A percentile compares a stretch with the other conserved stretches of the same genome.
These are phyloP conservation scores for Gentiana macrophylla DNA, from an alignment of 257 asterid genomes.

Conservation along the genomic window DNA sequence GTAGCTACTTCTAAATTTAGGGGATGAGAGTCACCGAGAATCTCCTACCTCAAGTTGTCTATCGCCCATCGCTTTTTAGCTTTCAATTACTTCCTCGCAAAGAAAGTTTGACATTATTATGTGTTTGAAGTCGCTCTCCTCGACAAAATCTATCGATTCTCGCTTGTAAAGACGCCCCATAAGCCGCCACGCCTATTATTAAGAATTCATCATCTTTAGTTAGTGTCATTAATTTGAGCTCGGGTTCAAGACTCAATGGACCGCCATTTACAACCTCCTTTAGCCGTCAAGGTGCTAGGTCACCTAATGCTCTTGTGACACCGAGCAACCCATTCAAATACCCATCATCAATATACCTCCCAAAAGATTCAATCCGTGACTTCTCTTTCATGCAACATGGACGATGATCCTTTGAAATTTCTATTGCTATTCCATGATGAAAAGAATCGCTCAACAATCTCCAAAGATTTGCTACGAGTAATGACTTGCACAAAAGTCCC, in stretches of 20 bases:
- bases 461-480: constrained; percentile 92
- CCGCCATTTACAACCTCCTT: constrained; percentile 55
- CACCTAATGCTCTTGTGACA: constrained; percentile 81
- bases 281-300: constrained; percentile 89
- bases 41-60: constrained; percentile 37
- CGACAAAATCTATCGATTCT: constrained; percentile 68
- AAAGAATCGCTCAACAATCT: constrained; percentile 81
- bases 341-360: constrained; percentile 64
- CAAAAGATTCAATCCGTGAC: constrained; percentile 62
- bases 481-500: constrained; percentile 37
- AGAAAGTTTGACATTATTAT: constrained; percentile 60
- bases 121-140: constrained; percentile 70
- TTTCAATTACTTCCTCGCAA: constrained; percentile 73
- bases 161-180: constrained; percentile 82
- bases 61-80: constrained; percentile 64
- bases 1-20: too few relatives aligned
- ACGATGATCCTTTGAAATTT: constrained; percentile 81
- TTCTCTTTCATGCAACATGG: constrained; percentile 57
- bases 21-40: too few relatives aligned
- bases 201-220: constrained; percentile 80
- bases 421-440: constrained; percentile 60
- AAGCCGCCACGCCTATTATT: constrained; percentile 78
- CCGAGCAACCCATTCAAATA: constrained; percentile 69
- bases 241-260: constrained; percentile 87
- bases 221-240: constrained; percentile 51